Percentiles rank a stretch among this genome's conserved stretches.
Conservation (phyloP, 345 rosid species). For the Physaria fendleri region DNA sequence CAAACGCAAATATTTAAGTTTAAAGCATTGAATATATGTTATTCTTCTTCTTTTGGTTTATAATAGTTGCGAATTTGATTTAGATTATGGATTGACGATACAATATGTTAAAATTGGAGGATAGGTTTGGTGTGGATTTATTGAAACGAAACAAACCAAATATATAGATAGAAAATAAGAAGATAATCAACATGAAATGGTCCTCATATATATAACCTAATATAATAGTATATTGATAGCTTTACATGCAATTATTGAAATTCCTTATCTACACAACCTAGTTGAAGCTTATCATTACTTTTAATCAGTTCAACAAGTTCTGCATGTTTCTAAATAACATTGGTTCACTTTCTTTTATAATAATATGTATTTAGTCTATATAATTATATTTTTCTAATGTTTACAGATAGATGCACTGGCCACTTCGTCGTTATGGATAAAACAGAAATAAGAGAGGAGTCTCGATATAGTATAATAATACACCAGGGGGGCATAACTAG, state of each 20-base stretch:
- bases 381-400: background rate
- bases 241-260: conserved; percentile 21
- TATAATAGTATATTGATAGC: conserved; percentile 10
- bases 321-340: conserved; percentile 14
- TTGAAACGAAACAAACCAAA: background rate
- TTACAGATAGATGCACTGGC: background rate
- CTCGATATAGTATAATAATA: too few species aligned
- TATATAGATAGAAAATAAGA: background rate
- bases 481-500: too few species aligned
- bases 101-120: background rate
- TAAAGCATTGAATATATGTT: background rate
- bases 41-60: background rate
- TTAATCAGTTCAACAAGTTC: background rate
- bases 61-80: background rate
- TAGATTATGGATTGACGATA: background rate
- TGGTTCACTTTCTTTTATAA: background rate
- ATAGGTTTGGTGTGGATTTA: conserved; percentile 3
- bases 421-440: background rate
- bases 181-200: conserved; percentile 17
- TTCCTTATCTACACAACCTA: conserved; percentile 14
- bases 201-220: background rate
- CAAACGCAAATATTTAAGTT: background rate
- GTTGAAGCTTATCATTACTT: conserved; percentile 26
- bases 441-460: background rate
- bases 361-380: background rate